These are phyloP conservation scores for Nitzschia putrida DNA, from an alignment of 108 stramenopile genomes.

Conservation along the genomic window DNA sequence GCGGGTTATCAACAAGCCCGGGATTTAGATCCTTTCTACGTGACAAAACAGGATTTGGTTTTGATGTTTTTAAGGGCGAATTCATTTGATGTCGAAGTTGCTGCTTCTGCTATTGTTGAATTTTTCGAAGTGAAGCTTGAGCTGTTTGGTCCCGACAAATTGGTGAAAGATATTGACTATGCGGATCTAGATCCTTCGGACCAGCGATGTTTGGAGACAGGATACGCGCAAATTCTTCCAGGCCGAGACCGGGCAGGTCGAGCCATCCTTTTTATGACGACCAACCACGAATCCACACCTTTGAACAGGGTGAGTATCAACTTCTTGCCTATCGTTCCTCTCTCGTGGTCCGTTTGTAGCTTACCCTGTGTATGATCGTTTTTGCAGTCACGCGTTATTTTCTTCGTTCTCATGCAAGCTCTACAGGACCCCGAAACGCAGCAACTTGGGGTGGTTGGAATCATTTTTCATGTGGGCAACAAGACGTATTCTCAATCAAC, in stretches of 20 bases:
- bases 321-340: no score
- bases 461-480: background rate
- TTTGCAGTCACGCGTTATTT: background rate
- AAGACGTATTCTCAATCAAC: background rate
- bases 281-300: no score
- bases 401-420: slow-evolving; percentile 1
- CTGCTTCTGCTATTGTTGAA: background rate
- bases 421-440: slow-evolving; percentile 12
- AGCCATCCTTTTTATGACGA: background rate
- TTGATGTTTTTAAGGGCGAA: slow-evolving; percentile 6
- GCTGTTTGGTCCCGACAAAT: slow-evolving; percentile 12
- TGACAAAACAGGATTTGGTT: background rate
- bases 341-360: no score
- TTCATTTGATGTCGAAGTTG: background rate
- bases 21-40: slow-evolving; percentile 2
- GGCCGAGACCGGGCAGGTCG: slow-evolving; percentile 5
- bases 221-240: background rate
- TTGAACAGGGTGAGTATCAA: no score
- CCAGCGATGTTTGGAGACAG: background rate
- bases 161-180: background rate
- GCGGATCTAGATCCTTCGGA: background rate
- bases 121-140: slow-evolving; percentile 1
- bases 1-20: slow-evolving; percentile 9
- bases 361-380: background rate
- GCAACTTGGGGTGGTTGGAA: slow-evolving; percentile 1